Evolutionary conservation across 805 yeast species (phyloP), one percentile per base, ranked within the genome.

Genomic region (Hanseniaspora osmophila): DNA sequence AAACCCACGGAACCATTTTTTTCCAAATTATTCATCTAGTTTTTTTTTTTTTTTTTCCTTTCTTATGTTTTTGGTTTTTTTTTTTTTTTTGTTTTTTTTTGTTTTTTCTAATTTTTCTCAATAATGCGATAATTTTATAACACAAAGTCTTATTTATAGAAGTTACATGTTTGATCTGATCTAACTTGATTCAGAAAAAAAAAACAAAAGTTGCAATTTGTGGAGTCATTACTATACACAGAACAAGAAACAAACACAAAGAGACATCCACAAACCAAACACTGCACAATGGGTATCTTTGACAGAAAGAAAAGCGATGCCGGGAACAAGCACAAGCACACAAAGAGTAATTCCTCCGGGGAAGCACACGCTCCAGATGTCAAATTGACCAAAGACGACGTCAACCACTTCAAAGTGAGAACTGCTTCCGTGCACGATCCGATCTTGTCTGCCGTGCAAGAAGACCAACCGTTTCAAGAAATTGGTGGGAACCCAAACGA

Each of bases 401-500:
- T 68, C 33, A 68, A 67, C 42, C 66, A 76, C 49, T 72, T 75
- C 54, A 80, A 81, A 56, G 69, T 75, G 54, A 74, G 83, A 54
- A 71, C 86, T 1, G 78, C 77, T 37, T 75, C 81, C 46, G 77
- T 81, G 30, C 85, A 82, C 53, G 96, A 87, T 65, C 96, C 96
- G n/a, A 80, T 92, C 48, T 67, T 92, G 50, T 73, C 81, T 33
- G 98, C 98, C 2, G 94, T 92, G 41, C 87, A 83, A 58, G 97
- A 90, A 63, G 90, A 82, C 9, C 97, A 92, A 68, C 98, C 98
- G 9, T 92, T 85, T 60, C 95, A 92, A 64, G 75, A 74, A 58
- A 67, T 69, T 33, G 68, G 65, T 32, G 52, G 60, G 9, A 54
- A 57, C 48, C 57, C 57, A 32, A 65, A 61, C 51, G 65, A 49